Evolutionary conservation across 2,329 filamentous ascomycete genomes (phyloP).

Genomic region (Alternaria burnsii): DNA sequence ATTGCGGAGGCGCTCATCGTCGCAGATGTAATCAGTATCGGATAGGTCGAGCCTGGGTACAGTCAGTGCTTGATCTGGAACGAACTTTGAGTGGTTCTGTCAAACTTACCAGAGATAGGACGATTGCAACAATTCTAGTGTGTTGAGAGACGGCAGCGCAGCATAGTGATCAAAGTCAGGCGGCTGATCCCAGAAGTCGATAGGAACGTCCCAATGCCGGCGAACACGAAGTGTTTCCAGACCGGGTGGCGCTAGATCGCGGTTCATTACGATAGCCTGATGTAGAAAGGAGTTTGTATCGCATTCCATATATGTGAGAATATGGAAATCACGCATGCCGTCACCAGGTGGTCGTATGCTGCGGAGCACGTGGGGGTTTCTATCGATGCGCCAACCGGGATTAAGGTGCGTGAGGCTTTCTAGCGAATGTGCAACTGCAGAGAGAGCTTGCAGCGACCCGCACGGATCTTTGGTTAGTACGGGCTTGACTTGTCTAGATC

Average conservation of each 20-base stretch:
- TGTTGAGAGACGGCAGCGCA: conserved; percentile 34
- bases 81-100: not conserved
- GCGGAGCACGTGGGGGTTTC: conserved; percentile 22
- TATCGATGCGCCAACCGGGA: conserved; percentile 29
- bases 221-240: conserved; percentile 39
- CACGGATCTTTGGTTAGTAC: conserved; percentile 25
- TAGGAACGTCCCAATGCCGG: conserved; percentile 28
- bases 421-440: conserved; percentile 42
- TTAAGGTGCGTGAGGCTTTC: conserved; percentile 41
- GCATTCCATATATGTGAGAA: conserved; percentile 39
- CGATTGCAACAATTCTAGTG: conserved; percentile 41
- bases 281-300: conserved; percentile 45
- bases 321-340: conserved; percentile 44
- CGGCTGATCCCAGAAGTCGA: conserved; percentile 41
- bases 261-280: conserved; percentile 35
- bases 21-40: conserved; percentile 33
- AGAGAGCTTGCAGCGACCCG: conserved; percentile 36
- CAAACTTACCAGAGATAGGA: conserved; percentile 17
- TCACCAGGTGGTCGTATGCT: conserved; percentile 30
- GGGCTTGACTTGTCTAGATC: conserved; percentile 19
- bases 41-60: conserved; percentile 12
- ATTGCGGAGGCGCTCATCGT: conserved; percentile 31
- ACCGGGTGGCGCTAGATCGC: conserved; percentile 39
- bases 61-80: not conserved
- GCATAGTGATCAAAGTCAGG: conserved; percentile 38